These are phyloP conservation scores for Pythium volutum DNA, from an alignment of 352 stramenopile genomes.

Conservation along the genomic window DNA sequence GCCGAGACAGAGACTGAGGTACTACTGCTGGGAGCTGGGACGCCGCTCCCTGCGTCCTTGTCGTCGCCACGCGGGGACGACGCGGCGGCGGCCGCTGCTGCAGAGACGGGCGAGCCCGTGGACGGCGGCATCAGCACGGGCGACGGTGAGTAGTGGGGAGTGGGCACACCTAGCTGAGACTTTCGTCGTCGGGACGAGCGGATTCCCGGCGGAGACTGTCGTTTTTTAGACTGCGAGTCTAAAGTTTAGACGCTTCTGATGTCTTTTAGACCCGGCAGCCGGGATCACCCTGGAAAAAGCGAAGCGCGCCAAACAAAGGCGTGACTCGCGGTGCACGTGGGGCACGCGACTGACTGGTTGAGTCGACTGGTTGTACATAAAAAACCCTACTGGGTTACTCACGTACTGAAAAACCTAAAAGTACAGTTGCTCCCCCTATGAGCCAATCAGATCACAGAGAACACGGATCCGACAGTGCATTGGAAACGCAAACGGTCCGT, in stretches of 20 bases:
- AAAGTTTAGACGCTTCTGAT: background rate
- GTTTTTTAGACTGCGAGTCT: background rate
- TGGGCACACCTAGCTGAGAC: background rate
- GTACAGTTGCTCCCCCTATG: background rate
- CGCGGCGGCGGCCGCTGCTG: too few relatives aligned
- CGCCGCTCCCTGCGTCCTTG: too few relatives aligned
- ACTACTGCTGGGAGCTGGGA: too few relatives aligned
- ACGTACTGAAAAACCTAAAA: background rate
- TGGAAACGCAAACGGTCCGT: too few relatives aligned
- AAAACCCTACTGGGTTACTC: background rate
- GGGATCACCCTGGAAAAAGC: background rate
- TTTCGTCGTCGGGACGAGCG: background rate
- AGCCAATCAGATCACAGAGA: background rate
- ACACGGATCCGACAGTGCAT: background rate
- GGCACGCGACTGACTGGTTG: background rate
- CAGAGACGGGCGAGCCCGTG: background rate
- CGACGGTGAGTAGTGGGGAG: background rate
- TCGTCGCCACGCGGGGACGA: background rate
- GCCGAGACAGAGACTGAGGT: background rate
- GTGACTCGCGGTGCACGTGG: background rate
- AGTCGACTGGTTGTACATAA: background rate
- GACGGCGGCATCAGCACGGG: slow-evolving; percentile 22
- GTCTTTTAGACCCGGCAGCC: background rate
- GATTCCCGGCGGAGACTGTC: background rate
- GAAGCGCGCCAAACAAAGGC: background rate